Evolutionary conservation across 805 yeast genomes (phyloP), one percentile per base, ranked within the genome.

Genomic region (Zygoascus biomembranicola): DNA sequence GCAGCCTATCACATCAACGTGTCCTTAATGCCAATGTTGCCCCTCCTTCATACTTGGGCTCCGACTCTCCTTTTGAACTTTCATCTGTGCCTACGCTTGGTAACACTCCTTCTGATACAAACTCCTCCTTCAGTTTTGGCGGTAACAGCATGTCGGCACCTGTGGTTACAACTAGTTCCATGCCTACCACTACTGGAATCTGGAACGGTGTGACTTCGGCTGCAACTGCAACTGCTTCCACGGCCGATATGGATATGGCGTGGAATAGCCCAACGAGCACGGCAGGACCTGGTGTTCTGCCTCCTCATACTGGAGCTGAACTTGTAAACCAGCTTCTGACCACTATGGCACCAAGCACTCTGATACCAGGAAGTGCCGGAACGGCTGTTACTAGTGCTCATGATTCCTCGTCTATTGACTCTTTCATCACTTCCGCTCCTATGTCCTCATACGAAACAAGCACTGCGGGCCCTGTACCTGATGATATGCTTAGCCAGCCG

Each of bases 361-460:
- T 52, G 10, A 46, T 43, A 2, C 20, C 48, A 23, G 55, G 48
- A 26, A 47, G 19, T 35, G 46, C 48, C 14, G 49, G 52, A 9
- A 16, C 48, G 13, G 43, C 50, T 31, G 41, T 47, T 19, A 45
- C 47, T 14, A 47, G 48, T 18, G 23, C 42, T 28, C 43, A 5
- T 13, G 51, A 47, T 14, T 14, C 43, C 35, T 43, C 45, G 18
- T 46, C 14, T 32, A 9, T 39, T 11, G 28, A 18, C 19, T 23
- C 54, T 11, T 26, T 41, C 16, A 39, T 47, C 32, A 41, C 54
- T 11, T 19, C 47, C 10, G 41, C 52, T 4, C 14, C 49, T 11
- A 26, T 50, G 18, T 16, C 48, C 14, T 9, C 43, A 11, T n/a
- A 44, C n/a, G 45, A 16, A 13, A 41, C 48, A 48, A 8, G 49